phyloP scores from a whole-genome alignment of 192 early-diverging fungal species.

The Backusella sp. region DNA sequence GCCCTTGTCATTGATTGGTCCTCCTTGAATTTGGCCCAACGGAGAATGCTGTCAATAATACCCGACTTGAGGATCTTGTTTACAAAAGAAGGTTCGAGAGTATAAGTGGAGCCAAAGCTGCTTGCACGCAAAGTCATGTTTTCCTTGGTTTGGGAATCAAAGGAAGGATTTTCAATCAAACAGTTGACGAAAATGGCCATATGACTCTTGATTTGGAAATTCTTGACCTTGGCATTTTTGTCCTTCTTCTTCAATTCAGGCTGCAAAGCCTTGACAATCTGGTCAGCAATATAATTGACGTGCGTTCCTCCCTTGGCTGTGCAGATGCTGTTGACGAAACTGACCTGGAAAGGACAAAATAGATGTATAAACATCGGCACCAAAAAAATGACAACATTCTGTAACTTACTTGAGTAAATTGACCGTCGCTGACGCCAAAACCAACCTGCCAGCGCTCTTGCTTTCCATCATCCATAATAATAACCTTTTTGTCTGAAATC shows the following conservation, averaged over 20 bases:
- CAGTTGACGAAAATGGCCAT: constrained; percentile 95
- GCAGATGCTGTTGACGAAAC: constrained; percentile 97
- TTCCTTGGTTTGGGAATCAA: constrained; percentile 98
- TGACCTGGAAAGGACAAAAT: constrained; percentile 42
- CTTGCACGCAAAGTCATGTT: constrained; percentile 79
- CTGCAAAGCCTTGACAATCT: constrained; percentile 70
- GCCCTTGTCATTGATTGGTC: constrained; percentile 81
- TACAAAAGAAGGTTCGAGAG: constrained; percentile 74
- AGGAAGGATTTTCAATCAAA: constrained; percentile 90
- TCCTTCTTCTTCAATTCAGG: constrained; percentile 75
- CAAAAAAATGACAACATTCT: no score
- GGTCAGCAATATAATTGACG: constrained; percentile 78
- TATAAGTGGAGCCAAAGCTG: constrained; percentile 81
- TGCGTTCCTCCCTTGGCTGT: constrained; percentile 94
- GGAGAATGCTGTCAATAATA: constrained; percentile 74
- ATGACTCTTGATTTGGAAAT: constrained; percentile 84
- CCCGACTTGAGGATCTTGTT: constrained; percentile 80
- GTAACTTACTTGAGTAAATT: constrained; percentile 83
- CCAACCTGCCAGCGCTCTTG: constrained; percentile 92
- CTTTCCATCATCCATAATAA: constrained; percentile 73
- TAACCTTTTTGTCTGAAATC: constrained; percentile 37
- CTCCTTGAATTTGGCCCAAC: constrained; percentile 68
- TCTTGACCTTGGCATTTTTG: constrained; percentile 68
- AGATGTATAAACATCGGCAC: no score
- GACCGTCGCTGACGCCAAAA: constrained; percentile 89